These are phyloP conservation scores for Debaryomyces hansenii DNA, from an alignment of 805 yeast species.

Conservation along the genomic window DNA sequence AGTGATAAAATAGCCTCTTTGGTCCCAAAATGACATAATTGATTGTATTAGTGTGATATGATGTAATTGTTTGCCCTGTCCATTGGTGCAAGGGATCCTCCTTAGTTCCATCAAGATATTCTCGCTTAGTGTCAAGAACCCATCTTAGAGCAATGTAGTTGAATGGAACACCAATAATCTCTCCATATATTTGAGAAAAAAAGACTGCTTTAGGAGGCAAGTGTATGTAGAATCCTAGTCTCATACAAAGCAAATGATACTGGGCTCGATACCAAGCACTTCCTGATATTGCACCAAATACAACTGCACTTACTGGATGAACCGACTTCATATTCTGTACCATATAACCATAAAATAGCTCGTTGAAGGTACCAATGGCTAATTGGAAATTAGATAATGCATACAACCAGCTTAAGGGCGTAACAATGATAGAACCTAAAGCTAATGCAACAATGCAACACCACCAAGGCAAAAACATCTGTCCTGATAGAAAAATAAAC, in stretches of 20 bases:
- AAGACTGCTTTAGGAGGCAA: slow-evolving; percentile 50
- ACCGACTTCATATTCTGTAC: slow-evolving; percentile 27
- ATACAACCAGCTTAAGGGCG: slow-evolving; percentile 48
- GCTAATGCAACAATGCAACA: slow-evolving; percentile 40
- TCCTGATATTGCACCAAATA: slow-evolving; percentile 48
- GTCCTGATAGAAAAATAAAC: slow-evolving; percentile 26
- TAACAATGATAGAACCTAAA: slow-evolving; percentile 44
- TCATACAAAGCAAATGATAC: slow-evolving; percentile 23
- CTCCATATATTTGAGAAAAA: slow-evolving; percentile 50
- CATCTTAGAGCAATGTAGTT: slow-evolving; percentile 50
- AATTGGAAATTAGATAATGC: slow-evolving; percentile 52
- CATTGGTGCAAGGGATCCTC: slow-evolving; percentile 51
- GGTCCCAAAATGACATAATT: slow-evolving; percentile 55
- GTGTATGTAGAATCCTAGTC: slow-evolving; percentile 51
- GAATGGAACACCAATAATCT: slow-evolving; percentile 51
- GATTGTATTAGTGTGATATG: slow-evolving; percentile 48
- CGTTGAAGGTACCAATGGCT: slow-evolving; percentile 50
- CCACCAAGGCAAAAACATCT: slow-evolving; percentile 38
- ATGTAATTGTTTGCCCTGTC: slow-evolving; percentile 47
- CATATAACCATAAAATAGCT: slow-evolving; percentile 45
- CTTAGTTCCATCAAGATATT: slow-evolving; percentile 32
- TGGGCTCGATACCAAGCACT: slow-evolving; percentile 36
- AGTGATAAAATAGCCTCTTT: slow-evolving; percentile 39
- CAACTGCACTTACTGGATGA: slow-evolving; percentile 47
- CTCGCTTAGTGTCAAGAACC: slow-evolving; percentile 42